These are phyloP conservation scores for Malus hybrid DNA, from an alignment of 331 rosid genomes.

Conservation along the genomic window DNA sequence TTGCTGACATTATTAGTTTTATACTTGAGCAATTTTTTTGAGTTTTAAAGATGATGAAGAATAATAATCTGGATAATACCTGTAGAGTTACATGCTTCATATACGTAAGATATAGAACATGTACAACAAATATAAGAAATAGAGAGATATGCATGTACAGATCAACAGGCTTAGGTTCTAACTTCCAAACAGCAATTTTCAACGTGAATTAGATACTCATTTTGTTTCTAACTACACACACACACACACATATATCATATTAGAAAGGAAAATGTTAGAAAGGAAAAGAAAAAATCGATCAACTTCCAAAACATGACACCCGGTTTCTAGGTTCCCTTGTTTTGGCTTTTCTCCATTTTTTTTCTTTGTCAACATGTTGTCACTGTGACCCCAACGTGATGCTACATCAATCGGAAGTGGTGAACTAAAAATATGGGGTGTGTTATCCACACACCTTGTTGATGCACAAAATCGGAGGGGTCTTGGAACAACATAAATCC, in stretches of 20 bases:
- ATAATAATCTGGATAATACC: not conserved
- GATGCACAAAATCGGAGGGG: too few species aligned
- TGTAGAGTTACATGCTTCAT: not conserved
- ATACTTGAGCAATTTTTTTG: constrained; percentile 13
- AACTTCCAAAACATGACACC: not conserved
- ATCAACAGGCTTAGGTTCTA: not conserved
- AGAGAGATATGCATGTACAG: not conserved
- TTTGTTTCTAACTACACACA: not conserved
- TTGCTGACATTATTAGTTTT: constrained; percentile 36
- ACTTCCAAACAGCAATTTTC: too few species aligned
- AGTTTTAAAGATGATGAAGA: constrained; percentile 6
- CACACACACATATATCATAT: too few species aligned
- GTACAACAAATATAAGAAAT: not conserved
- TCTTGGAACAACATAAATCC: too few species aligned
- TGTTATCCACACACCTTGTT: constrained; percentile 6
- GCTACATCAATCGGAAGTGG: not conserved
- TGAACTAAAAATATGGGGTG: not conserved
- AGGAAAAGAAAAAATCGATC: not conserved
- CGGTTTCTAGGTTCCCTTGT: not conserved
- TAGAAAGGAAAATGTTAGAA: not conserved
- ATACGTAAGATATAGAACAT: not conserved
- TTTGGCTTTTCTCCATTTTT: not conserved
- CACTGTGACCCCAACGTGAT: constrained; percentile 26
- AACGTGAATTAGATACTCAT: too few species aligned
- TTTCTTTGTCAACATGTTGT: constrained; percentile 15